phyloP scores from a whole-genome alignment of 306 rosid genomes.

The Hylodesmum podocarpum region DNA sequence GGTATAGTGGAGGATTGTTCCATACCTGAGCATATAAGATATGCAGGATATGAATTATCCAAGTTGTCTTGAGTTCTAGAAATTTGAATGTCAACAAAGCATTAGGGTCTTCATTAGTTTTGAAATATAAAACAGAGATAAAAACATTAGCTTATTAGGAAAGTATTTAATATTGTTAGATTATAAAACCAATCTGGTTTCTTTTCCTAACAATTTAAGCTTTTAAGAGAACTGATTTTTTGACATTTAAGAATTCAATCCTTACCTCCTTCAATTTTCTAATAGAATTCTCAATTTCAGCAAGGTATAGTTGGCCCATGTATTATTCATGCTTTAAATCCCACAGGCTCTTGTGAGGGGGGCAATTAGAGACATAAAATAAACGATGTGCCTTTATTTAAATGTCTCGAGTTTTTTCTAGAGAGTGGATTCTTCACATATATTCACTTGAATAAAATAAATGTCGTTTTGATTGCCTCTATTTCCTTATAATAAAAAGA shows the following conservation, averaged over 20 bases:
- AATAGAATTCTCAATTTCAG: background rate
- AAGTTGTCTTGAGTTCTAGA: background rate
- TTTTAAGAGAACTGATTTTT: background rate
- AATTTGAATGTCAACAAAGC: background rate
- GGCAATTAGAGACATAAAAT: background rate
- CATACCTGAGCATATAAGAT: background rate
- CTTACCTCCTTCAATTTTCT: background rate
- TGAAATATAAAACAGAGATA: background rate
- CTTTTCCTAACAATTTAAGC: background rate
- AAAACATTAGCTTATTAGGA: background rate
- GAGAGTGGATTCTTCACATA: background rate
- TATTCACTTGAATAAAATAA: background rate
- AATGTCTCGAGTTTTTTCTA: background rate
- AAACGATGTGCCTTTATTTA: background rate
- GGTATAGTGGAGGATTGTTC: background rate
- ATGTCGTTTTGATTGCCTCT: background rate
- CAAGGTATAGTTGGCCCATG: background rate
- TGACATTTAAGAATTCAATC: background rate
- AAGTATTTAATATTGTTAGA: background rate
- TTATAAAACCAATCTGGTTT: background rate
- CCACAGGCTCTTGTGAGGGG: background rate
- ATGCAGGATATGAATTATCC: background rate
- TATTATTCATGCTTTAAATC: background rate
- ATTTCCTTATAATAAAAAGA: background rate
- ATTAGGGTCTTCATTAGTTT: background rate